Base-by-base conservation (phyloP, 352 stramenopile genomes). In the Phytophthora citricola region DNA sequence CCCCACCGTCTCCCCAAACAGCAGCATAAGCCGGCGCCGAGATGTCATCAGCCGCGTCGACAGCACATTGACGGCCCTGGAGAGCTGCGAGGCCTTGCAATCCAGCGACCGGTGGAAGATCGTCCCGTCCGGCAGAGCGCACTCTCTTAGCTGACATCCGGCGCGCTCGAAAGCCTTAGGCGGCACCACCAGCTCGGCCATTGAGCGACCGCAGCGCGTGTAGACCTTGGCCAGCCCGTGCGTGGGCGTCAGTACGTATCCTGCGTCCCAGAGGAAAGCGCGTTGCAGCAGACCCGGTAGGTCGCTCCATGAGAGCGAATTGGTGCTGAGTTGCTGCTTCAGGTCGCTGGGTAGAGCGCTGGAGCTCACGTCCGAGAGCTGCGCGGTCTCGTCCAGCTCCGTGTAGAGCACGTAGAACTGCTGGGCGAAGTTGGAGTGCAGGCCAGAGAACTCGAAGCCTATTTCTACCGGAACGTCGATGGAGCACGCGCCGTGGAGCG, bases 351-450 rank as follows among this genome's bases (percentile, higher is more conserved):
- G 79, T 11, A 92, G 57, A 5, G 57, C 50, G 3, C 29, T 43
- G 8, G 38, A 51, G 11, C 40, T 52, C 27, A 86, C 49, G 44
- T 63, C 53, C 7, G 40, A 50, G 40, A 89, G 61, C 48, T 76
- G 75, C 24, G 52, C 45, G 10, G 71, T 67, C 2, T 68, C 43
- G 31, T 76, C 74, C 46, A 76, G 66, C 24, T 70, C 69, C 12
- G 70, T 61, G 56, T 69, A 80, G 22, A 83, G 76, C n/a, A 61
- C 20, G 57, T 90, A 92, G 52, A 66, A 91, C 53, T 91, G 84
- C 69, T 91, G 81, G 17, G 78, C 78, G 41, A 89, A 86, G 72
- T 92, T 79, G 41, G 84, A 92, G 58, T 89, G 78, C 50, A 72
- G 36, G 5, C 79, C 84, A 22, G 79, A 75, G 71, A 84, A 89